phyloP scores from a whole-genome alignment of 2,329 filamentous ascomycete species.

The Aspergillus awamori region DNA sequence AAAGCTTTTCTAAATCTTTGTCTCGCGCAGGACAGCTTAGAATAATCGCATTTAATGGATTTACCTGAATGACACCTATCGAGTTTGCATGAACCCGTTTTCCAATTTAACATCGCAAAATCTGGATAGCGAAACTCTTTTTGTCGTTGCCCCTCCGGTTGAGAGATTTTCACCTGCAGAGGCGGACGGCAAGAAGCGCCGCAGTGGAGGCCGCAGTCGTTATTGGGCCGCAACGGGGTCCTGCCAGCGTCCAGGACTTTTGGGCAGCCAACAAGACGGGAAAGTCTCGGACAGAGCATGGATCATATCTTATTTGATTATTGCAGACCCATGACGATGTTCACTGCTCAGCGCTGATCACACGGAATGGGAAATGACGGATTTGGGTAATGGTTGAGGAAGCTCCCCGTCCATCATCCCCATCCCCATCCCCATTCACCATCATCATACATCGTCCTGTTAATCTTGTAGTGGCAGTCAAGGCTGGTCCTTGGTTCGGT shows the following conservation, averaged over 20 bases:
- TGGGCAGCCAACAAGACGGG: slow-evolving; percentile 20
- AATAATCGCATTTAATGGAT: not conserved
- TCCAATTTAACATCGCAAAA: not conserved
- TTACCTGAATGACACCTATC: not conserved
- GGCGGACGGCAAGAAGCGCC: slow-evolving; percentile 11
- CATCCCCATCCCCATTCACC: not conserved
- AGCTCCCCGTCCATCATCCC: not conserved
- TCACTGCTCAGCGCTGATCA: not conserved
- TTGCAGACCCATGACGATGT: slow-evolving; percentile 5
- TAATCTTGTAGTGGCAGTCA: not conserved
- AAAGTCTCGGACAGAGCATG: slow-evolving; percentile 11
- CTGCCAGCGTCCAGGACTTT: slow-evolving; percentile 15
- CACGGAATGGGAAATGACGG: not conserved
- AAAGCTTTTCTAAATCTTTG: not conserved
- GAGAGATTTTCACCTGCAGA: slow-evolving; percentile 14
- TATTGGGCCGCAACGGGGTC: slow-evolving; percentile 22
- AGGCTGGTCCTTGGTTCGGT: slow-evolving; percentile 6
- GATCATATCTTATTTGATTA: not conserved
- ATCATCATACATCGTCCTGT: not conserved
- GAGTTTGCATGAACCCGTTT: not conserved
- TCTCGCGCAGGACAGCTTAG: not conserved
- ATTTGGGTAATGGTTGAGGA: not conserved
- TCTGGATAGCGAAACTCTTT: slow-evolving; percentile 5
- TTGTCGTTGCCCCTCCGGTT: slow-evolving; percentile 12
- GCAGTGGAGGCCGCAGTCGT: slow-evolving; percentile 16